Conservation (phyloP, 148 eudicot genomes). For the Cornus florida region DNA sequence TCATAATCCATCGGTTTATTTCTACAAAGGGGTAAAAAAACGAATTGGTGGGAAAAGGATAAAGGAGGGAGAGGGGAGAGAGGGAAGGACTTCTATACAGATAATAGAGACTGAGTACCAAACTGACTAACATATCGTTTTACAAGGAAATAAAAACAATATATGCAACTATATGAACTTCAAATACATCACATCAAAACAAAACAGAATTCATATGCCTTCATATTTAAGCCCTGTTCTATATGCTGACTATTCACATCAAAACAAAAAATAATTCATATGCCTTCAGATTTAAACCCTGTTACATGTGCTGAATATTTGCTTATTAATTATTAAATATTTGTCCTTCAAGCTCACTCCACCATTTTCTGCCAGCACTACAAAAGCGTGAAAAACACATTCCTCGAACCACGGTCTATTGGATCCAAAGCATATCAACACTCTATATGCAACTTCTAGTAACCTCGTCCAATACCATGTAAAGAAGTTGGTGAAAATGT, state of each 20-base stretch:
- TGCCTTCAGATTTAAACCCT: background rate
- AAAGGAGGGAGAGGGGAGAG: slow-evolving; percentile 11
- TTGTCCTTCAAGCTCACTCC: background rate
- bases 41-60: background rate
- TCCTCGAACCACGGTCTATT: too few species aligned
- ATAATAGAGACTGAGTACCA: background rate
- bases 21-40: slow-evolving; percentile 32
- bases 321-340: background rate
- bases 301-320: background rate
- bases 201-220: background rate
- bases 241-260: background rate
- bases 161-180: background rate
- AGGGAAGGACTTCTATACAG: background rate
- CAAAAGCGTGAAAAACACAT: too few species aligned
- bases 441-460: too few species aligned
- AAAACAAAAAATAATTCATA: too few species aligned
- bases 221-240: background rate
- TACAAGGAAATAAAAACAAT: background rate
- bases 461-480: too few species aligned
- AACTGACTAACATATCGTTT: background rate
- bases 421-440: too few species aligned
- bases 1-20: slow-evolving; percentile 87
- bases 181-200: background rate
- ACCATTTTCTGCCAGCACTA: too few species aligned
- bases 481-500: too few species aligned